Conservation (phyloP, 352 stramenopile species). For the Globisporangium cystogenes region DNA sequence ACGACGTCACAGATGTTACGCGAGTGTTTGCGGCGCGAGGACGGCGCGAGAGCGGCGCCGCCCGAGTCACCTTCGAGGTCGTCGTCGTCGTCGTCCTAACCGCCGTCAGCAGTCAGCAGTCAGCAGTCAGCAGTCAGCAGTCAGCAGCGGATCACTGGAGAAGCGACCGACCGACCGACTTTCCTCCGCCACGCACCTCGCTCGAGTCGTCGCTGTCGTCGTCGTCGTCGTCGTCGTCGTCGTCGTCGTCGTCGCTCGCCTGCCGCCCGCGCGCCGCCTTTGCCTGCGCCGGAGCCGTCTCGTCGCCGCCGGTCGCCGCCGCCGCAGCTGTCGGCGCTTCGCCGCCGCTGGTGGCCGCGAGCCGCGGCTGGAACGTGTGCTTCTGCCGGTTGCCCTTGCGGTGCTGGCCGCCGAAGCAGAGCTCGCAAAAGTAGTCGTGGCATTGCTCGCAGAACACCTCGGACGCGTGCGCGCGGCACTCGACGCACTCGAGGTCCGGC, state of each 20-base stretch:
- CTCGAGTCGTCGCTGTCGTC: slow-evolving; percentile 11
- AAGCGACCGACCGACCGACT: too few relatives aligned
- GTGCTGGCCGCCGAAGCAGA: slow-evolving; percentile 81
- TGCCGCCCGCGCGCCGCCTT: slow-evolving; percentile 10
- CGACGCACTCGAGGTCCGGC: slow-evolving; percentile 59
- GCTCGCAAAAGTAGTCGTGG: slow-evolving; percentile 84
- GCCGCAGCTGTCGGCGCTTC: background rate
- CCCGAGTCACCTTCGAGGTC: slow-evolving; percentile 37
- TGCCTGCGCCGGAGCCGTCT: too few relatives aligned
- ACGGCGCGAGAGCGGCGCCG: slow-evolving; percentile 24
- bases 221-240: slow-evolving; percentile 9
- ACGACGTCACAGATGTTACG: slow-evolving; percentile 89
- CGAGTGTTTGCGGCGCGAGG: slow-evolving; percentile 24
- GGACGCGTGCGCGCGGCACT: slow-evolving; percentile 59
- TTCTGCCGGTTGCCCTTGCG: slow-evolving; percentile 73
- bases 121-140: too few relatives aligned
- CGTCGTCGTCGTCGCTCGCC: slow-evolving; percentile 4
- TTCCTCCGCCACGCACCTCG: slow-evolving; percentile 9
- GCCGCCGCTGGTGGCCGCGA: slow-evolving; percentile 10
- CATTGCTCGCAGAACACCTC: slow-evolving; percentile 86
- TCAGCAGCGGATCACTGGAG: too few relatives aligned
- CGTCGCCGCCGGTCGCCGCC: too few relatives aligned
- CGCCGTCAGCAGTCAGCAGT: background rate
- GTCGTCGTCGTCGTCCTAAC: slow-evolving; percentile 27
- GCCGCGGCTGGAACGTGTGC: slow-evolving; percentile 74